Conservation (phyloP, 2,329 filamentous ascomycete genomes). For the Colletotrichum simmondsii region DNA sequence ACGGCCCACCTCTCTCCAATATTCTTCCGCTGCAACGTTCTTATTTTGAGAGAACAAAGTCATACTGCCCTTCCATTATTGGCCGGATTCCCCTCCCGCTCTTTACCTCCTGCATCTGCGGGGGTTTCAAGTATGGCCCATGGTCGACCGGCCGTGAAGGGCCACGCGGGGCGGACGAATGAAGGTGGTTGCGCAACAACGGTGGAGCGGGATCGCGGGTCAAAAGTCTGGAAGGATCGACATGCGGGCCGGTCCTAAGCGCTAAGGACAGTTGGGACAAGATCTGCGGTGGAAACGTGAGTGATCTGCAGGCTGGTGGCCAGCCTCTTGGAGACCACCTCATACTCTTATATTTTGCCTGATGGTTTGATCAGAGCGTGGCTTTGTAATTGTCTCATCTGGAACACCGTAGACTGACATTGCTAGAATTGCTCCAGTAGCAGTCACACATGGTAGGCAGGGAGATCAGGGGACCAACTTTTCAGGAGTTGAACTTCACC, state of each 20-base stretch:
- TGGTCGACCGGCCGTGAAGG: background rate
- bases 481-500: background rate
- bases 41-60: background rate
- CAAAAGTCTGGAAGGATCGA: conserved; percentile 7
- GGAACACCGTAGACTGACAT: background rate
- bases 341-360: background rate
- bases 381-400: background rate
- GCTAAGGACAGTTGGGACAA: background rate
- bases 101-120: background rate
- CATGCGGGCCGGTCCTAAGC: conserved; percentile 15
- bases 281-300: background rate
- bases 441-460: background rate
- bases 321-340: background rate
- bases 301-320: background rate
- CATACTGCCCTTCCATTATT: background rate
- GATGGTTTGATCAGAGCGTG: background rate
- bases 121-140: conserved; percentile 9
- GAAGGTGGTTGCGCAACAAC: background rate
- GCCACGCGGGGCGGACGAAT: conserved; percentile 5
- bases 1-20: background rate
- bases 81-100: background rate
- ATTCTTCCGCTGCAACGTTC: background rate
- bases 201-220: background rate
- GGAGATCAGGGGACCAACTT: background rate
- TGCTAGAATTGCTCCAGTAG: background rate